These are phyloP conservation scores for Blumeria graminis DNA, from an alignment of 2,329 filamentous ascomycete species.

Conservation along the genomic window DNA sequence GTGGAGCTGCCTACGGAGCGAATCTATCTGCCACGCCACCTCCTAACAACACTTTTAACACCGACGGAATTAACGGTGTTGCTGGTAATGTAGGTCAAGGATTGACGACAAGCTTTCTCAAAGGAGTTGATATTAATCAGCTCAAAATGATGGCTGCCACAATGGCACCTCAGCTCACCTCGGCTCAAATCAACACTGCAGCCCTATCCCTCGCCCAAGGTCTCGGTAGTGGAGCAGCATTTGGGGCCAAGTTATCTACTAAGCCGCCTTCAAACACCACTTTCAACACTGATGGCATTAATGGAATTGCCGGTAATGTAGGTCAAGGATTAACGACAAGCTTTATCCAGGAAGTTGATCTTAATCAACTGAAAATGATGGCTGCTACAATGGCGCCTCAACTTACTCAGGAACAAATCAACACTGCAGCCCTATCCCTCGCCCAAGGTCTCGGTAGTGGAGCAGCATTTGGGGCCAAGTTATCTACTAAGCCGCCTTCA, in stretches of 20 bases:
- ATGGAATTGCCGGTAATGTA: constrained; percentile 4
- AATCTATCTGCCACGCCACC: constrained; percentile 1
- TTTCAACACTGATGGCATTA: constrained; percentile 2
- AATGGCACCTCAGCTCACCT: background rate
- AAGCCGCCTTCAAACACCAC: background rate
- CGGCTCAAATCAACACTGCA: background rate
- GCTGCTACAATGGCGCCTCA: background rate
- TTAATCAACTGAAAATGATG: background rate
- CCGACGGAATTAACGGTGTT: constrained; percentile 3
- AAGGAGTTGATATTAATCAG: constrained; percentile 1
- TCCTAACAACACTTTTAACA: background rate
- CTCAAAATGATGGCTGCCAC: background rate
- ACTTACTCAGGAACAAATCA: constrained; percentile 1
- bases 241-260: constrained; percentile 2
- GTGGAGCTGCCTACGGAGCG: constrained; percentile 3
- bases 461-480: constrained; percentile 2
- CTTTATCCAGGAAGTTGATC: constrained; percentile 2
- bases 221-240: constrained; percentile 4
- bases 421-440: background rate
- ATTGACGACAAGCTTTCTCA: constrained; percentile 2
- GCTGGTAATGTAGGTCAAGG: constrained; percentile 5
- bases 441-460: constrained; percentile 3
- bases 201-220: background rate
- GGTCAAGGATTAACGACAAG: constrained; percentile 4
- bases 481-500: constrained; percentile 2